Conservation (phyloP, 2,329 filamentous ascomycete species). For the Mycogone perniciosa region DNA sequence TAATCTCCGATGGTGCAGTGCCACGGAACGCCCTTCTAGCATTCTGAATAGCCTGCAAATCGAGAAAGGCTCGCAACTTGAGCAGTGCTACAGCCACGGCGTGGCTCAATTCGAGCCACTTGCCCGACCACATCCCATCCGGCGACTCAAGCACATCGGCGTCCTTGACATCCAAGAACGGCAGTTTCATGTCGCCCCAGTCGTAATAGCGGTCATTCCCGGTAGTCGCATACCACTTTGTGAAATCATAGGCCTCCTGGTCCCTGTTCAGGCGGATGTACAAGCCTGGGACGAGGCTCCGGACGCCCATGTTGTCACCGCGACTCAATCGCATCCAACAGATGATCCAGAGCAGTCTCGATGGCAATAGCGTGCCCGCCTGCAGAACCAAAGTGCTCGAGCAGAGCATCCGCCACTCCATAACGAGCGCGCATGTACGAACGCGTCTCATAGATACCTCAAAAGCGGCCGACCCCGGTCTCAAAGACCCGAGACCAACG, state of each 20-base stretch:
- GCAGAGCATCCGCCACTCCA: constrained; percentile 22
- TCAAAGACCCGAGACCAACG: constrained; percentile 32
- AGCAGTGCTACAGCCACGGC: constrained; percentile 13
- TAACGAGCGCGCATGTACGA: constrained; percentile 36
- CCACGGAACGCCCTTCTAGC: constrained; percentile 6
- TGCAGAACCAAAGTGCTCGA: constrained; percentile 24
- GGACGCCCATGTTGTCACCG: constrained; percentile 38
- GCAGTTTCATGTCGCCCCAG: constrained; percentile 15
- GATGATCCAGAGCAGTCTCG: constrained; percentile 31
- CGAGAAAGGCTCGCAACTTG: constrained; percentile 21
- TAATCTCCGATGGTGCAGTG: constrained; percentile 16
- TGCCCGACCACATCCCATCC: neutral
- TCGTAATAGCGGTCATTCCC: constrained; percentile 14
- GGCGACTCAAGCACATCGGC: constrained; percentile 36
- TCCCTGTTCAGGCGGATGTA: constrained; percentile 41
- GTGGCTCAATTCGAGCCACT: constrained; percentile 15
- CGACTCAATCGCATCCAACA: constrained; percentile 38
- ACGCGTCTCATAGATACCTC: constrained; percentile 34
- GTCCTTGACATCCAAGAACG: constrained; percentile 28
- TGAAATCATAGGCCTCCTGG: constrained; percentile 44
- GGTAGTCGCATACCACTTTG: constrained; percentile 28
- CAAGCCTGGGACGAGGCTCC: constrained; percentile 33
- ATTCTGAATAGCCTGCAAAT: constrained; percentile 18
- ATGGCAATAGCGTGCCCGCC: constrained; percentile 25
- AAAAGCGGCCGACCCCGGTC: constrained; percentile 35